These are phyloP conservation scores for Lachancea thermotolerans DNA, from an alignment of 805 yeast genomes.

Conservation along the genomic window DNA sequence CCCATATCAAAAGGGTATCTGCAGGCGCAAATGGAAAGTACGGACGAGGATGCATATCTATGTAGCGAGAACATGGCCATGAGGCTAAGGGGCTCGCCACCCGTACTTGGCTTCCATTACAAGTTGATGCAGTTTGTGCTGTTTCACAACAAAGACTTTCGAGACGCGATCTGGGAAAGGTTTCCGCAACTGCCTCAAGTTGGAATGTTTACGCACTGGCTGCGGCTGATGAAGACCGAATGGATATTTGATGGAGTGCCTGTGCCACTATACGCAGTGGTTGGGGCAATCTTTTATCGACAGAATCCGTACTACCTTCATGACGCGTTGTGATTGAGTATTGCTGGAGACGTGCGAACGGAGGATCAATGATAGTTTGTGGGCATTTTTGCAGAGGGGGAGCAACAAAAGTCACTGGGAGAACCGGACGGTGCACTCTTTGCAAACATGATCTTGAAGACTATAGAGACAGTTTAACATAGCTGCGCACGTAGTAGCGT, in stretches of 20 bases:
- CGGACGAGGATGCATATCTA: background rate
- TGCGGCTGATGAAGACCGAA: background rate
- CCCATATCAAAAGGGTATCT: background rate
- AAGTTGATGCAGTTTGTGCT: background rate
- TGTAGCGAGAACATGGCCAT: background rate
- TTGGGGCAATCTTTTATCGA: background rate
- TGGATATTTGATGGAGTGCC: background rate
- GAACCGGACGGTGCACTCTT: background rate
- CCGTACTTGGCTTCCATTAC: background rate
- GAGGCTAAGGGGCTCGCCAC: background rate
- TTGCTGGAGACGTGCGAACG: background rate
- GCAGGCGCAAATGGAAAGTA: background rate
- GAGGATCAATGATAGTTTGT: background rate
- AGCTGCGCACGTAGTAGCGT: background rate
- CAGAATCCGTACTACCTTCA: background rate
- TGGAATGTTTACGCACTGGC: background rate
- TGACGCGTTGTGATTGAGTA: background rate
- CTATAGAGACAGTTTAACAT: background rate
- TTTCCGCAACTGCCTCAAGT: slow-evolving; percentile 1
- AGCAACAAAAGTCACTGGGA: background rate
- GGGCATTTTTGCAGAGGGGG: background rate
- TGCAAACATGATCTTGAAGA: background rate
- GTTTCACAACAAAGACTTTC: background rate
- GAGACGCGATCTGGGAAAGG: background rate
- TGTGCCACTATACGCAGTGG: background rate